phyloP scores from a whole-genome alignment of 2,329 filamentous ascomycete genomes.

The Juglanconis juglandina region DNA sequence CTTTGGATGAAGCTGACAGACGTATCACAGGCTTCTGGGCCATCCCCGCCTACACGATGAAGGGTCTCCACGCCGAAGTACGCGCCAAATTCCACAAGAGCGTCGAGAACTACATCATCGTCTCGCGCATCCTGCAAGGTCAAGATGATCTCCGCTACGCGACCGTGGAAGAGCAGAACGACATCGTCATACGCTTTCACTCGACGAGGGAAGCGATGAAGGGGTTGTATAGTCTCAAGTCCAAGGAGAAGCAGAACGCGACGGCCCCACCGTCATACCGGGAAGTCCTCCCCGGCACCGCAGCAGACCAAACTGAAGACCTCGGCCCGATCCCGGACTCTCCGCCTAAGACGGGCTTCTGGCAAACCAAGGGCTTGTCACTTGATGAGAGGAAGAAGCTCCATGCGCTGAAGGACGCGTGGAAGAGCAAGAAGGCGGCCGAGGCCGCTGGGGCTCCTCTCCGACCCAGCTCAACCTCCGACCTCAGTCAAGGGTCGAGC shows the following conservation, averaged over 20 bases:
- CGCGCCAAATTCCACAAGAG: conserved; percentile 67
- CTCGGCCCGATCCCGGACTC: background rate
- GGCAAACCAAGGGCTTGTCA: conserved; percentile 44
- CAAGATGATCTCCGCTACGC: conserved; percentile 59
- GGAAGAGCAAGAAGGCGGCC: conserved; percentile 34
- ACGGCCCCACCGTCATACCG: conserved; percentile 25
- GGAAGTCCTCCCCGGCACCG: conserved; percentile 1
- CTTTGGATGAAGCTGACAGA: background rate
- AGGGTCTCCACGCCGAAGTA: conserved; percentile 76
- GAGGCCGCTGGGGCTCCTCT: conserved; percentile 12
- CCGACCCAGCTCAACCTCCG: conserved; percentile 21
- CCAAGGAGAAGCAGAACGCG: conserved; percentile 40
- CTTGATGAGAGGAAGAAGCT: conserved; percentile 51
- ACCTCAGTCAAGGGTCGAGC: background rate
- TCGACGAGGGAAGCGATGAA: conserved; percentile 57
- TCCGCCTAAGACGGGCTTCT: conserved; percentile 43
- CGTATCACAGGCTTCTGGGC: conserved; percentile 54
- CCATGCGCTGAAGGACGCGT: conserved; percentile 44
- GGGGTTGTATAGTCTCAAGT: conserved; percentile 53
- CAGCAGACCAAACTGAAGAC: conserved; percentile 8
- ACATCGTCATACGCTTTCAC: conserved; percentile 66
- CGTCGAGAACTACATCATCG: conserved; percentile 75
- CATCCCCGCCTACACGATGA: conserved; percentile 77
- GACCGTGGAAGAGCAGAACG: conserved; percentile 55
- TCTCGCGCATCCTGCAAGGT: conserved; percentile 73